Evolutionary conservation across 805 yeast species (phyloP), one percentile per base, ranked within the genome.

Genomic region (Naumovozyma baii): DNA sequence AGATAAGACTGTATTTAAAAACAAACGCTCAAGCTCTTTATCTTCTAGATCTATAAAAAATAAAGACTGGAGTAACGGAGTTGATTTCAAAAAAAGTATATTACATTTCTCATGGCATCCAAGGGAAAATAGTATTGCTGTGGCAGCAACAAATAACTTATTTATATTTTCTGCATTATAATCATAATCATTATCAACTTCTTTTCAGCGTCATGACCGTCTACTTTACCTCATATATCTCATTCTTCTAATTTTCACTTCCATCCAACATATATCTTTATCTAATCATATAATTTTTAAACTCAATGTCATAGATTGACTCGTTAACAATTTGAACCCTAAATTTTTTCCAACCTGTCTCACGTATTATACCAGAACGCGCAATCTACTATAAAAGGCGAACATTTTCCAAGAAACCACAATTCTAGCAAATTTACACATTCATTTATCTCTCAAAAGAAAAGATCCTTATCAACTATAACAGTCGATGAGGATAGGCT

Each of bases 91-190:
- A 64, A 90, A 88, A 72, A 81, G 85, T 63, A 88, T 92, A 44
- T 71, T 90, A 63, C 97, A 92, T 66, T 72, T 87, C 63, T 86
- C 96, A 62, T 92, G 99, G 99, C 98, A 92, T 70, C 98, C 98
- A 47, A 72, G 70, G 51, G 98, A 94, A 67, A 86, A 92, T 66
- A 80, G 92, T 39, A 95, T 92, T 50, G 97, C 98, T 33, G 84
- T 92, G 56, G 97, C 97, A 36, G 97, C 98, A 14, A 92, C 98
- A 18, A 94, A 92, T 68, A 92, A 92, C 66, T 73, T 85, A 52
- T 83, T 82, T 65, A 83, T 83, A 45, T 83, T 83, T 61, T 80
- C 90, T 41, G 82, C 92, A 39, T 70, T 79, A 53, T 82, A 64
- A 65, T 15, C 18, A 7, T 22, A 22, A 22, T 22, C 26, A 22